Conservation (phyloP, 495 filamentous ascomycete genomes). For the Lasiosphaeriaceae sp. region DNA sequence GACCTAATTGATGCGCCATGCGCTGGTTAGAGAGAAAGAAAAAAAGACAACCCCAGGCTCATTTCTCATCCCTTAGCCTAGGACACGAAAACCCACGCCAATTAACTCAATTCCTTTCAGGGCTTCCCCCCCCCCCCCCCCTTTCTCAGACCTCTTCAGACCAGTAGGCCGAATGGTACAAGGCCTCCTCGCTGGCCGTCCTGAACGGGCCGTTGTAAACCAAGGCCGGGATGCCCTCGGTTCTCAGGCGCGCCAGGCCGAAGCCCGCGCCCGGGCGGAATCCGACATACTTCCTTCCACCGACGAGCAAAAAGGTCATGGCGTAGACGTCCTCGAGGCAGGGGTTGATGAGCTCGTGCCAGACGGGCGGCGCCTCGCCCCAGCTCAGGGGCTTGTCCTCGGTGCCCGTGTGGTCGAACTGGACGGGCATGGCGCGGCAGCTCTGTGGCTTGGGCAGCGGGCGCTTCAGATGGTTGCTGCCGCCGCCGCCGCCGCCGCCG, state of each 20-base stretch:
- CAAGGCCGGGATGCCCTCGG: not conserved
- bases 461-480: constrained; percentile 6
- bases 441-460: not conserved
- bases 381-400: constrained; percentile 7
- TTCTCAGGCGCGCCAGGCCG: constrained; percentile 5
- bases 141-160: too few relatives aligned
- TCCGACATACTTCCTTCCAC: constrained; percentile 18
- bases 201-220: constrained; percentile 14
- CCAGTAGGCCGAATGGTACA: too few relatives aligned
- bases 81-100: too few relatives aligned
- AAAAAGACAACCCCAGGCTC: too few relatives aligned
- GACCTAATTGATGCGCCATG: too few relatives aligned
- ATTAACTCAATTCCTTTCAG: too few relatives aligned
- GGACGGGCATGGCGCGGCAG: constrained; percentile 9
- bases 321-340: constrained; percentile 25
- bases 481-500: not conserved
- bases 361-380: constrained; percentile 18
- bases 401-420: constrained; percentile 11
- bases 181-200: constrained; percentile 15
- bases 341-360: constrained; percentile 19
- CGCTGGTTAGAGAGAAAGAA: too few relatives aligned
- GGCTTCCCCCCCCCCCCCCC: too few relatives aligned
- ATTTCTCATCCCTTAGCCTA: too few relatives aligned
- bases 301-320: constrained; percentile 23
- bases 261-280: constrained; percentile 20